These are phyloP conservation scores for Coemansia sp. DNA, from an alignment of 192 early-diverging fungal species.

Conservation along the genomic window DNA sequence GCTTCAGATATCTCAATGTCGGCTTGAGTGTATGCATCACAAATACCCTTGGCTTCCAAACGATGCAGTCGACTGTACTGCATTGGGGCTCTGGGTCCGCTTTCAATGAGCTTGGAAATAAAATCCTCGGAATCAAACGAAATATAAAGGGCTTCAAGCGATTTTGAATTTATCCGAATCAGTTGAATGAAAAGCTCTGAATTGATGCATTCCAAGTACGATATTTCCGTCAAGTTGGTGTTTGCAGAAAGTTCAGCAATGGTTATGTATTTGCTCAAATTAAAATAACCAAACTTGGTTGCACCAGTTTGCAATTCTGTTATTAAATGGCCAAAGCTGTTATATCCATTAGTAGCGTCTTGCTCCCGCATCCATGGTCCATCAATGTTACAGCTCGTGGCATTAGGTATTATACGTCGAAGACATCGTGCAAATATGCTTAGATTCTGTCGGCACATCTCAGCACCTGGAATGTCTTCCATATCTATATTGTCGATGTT, in stretches of 20 bases:
- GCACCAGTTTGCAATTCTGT: not conserved
- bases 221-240: not conserved
- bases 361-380: not conserved
- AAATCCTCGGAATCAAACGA: not conserved
- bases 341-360: not conserved
- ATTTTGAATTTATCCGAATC: not conserved
- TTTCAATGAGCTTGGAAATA: not conserved
- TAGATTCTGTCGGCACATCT: not conserved
- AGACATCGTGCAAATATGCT: not conserved
- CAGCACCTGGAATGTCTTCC: not conserved
- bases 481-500: not conserved
- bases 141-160: not conserved
- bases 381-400: not conserved
- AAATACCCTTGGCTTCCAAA: not conserved
- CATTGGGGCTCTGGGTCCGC: not conserved
- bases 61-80: not conserved
- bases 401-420: not conserved
- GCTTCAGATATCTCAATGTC: not conserved
- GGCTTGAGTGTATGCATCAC: not conserved
- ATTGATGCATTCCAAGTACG: not conserved
- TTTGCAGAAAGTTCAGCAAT: not conserved
- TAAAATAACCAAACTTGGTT: not conserved
- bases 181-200: not conserved
- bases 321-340: not conserved
- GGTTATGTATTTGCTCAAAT: too few species aligned